phyloP scores from a whole-genome alignment of 2,329 filamentous ascomycete species.

The Stagonosporopsis cucurbitacearum region DNA sequence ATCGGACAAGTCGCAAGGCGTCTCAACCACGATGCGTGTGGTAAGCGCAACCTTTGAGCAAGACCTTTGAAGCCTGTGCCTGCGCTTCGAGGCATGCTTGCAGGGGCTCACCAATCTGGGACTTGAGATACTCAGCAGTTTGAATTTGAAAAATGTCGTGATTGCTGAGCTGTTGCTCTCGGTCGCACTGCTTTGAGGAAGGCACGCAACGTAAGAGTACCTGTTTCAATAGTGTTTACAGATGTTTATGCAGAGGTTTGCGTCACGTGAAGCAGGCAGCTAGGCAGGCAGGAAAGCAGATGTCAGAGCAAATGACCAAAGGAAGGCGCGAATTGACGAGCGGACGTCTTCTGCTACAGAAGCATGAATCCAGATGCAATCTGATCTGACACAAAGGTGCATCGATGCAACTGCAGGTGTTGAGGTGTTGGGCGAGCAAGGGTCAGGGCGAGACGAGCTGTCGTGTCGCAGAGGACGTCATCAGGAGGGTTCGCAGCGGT shows the following conservation, averaged over 20 bases:
- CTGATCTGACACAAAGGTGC: not conserved
- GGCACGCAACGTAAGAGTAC: too few relatives aligned
- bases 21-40: not conserved
- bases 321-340: not conserved
- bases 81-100: slow-evolving; percentile 39
- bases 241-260: not conserved
- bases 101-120: slow-evolving; percentile 22
- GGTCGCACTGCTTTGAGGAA: too few relatives aligned
- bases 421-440: slow-evolving; percentile 12
- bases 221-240: too few relatives aligned
- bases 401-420: slow-evolving; percentile 5
- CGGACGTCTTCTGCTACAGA: not conserved
- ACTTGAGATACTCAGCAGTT: slow-evolving; percentile 23
- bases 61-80: slow-evolving; percentile 35
- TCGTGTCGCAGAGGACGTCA: slow-evolving; percentile 24
- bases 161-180: too few relatives aligned
- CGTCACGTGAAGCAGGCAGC: not conserved
- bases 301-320: not conserved
- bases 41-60: slow-evolving; percentile 23
- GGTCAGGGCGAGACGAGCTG: slow-evolving; percentile 10
- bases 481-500: slow-evolving; percentile 24
- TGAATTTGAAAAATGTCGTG: too few relatives aligned
- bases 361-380: not conserved
- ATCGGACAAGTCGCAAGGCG: not conserved
- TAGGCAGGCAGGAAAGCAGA: slow-evolving; percentile 1